phyloP scores from a whole-genome alignment of 768 basidiomycete species.

The Termitomyces bulborhizus region DNA sequence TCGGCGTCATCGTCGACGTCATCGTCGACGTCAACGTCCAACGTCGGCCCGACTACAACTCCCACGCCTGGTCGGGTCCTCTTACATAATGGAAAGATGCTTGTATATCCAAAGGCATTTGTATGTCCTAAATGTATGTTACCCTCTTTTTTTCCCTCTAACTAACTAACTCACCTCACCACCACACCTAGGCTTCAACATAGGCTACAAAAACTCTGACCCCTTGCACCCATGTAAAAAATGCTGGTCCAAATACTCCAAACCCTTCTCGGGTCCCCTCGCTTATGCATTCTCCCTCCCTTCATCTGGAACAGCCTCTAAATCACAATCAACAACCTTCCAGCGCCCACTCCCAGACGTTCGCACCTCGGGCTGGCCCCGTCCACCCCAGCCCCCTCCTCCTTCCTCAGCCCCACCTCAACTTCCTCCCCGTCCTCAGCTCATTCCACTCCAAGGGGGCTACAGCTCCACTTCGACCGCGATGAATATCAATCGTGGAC shows the following conservation, averaged over 20 bases:
- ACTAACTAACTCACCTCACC: background rate
- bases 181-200: slow-evolving; percentile 51
- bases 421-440: background rate
- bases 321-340: slow-evolving; percentile 17
- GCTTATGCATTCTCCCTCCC: slow-evolving; percentile 36
- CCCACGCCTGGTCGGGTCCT: slow-evolving; percentile 68
- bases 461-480: too few relatives aligned
- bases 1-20: background rate
- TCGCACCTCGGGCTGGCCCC: background rate
- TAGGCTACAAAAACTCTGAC: slow-evolving; percentile 67
- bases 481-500: too few relatives aligned
- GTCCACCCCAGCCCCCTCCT: background rate
- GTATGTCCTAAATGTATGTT: slow-evolving; percentile 63
- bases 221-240: slow-evolving; percentile 60
- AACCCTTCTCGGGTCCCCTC: slow-evolving; percentile 55
- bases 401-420: background rate
- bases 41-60: slow-evolving; percentile 47
- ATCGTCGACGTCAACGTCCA: slow-evolving; percentile 11
- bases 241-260: slow-evolving; percentile 71
- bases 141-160: too few relatives aligned
- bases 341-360: slow-evolving; percentile 30
- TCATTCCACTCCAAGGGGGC: too few relatives aligned
- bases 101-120: slow-evolving; percentile 65
- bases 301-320: background rate
- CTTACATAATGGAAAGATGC: slow-evolving; percentile 49